Conservation (phyloP, 2,329 filamentous ascomycete genomes). For the Paraphoma sp. region DNA sequence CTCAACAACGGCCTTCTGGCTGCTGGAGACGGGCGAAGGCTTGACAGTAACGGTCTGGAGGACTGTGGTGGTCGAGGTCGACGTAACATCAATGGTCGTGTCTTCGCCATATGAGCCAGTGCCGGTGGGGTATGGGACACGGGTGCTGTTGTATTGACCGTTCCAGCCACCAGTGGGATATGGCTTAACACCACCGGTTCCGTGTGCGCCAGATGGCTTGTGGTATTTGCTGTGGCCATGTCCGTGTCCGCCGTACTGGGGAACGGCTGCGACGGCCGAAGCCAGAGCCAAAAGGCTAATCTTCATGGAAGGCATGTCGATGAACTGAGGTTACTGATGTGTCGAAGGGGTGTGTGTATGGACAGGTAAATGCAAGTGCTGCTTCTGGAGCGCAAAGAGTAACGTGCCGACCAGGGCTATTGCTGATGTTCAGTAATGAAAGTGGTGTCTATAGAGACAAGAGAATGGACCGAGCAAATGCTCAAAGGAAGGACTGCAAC, state of each 20-base stretch:
- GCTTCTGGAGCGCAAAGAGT: conserved; percentile 47
- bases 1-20: conserved; percentile 16
- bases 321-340: conserved; percentile 17
- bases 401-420: conserved; percentile 53
- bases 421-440: conserved; percentile 44
- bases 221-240: conserved; percentile 38
- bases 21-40: conserved; percentile 21
- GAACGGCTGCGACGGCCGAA: conserved; percentile 48
- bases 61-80: conserved; percentile 35
- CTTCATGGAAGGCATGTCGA: conserved; percentile 45
- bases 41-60: conserved; percentile 31
- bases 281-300: conserved; percentile 53
- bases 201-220: conserved; percentile 15
- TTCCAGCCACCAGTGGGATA: conserved; percentile 44
- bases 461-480: conserved; percentile 52
- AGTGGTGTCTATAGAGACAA: conserved; percentile 43
- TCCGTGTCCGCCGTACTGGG: conserved; percentile 40
- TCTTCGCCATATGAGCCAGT: conserved; percentile 24
- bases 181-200: conserved; percentile 22
- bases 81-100: conserved; percentile 30
- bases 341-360: conserved; percentile 12
- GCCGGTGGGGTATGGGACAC: conserved; percentile 25
- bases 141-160: conserved; percentile 32
- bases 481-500: conserved; percentile 48
- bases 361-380: conserved; percentile 31